These are phyloP conservation scores for Cordyceps javanica DNA, from an alignment of 2,329 filamentous ascomycete genomes.

Conservation along the genomic window DNA sequence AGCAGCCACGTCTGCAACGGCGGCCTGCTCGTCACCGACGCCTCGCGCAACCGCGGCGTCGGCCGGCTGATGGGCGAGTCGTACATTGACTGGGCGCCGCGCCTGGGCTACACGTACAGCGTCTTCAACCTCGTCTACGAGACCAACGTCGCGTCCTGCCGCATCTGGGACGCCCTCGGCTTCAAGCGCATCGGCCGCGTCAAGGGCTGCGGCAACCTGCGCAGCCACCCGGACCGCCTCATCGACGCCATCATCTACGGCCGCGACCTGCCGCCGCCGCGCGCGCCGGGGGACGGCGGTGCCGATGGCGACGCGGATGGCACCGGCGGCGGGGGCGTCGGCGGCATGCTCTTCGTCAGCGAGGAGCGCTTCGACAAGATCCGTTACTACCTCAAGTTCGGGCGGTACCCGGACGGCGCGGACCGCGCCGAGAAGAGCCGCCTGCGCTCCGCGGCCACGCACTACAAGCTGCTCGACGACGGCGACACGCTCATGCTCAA, in stretches of 20 bases:
- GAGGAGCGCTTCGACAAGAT: constrained; percentile 99
- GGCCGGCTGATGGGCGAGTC: constrained; percentile 70
- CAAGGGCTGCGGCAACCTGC: constrained; percentile 62
- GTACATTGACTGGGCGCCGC: constrained; percentile 71
- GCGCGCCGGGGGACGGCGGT: constrained; percentile 13
- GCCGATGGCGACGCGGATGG: constrained; percentile 40
- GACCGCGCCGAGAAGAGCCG: constrained; percentile 94
- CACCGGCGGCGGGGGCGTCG: constrained; percentile 47
- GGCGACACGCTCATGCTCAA: constrained; percentile 89
- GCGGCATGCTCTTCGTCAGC: constrained; percentile 69
- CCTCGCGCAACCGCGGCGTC: constrained; percentile 66
- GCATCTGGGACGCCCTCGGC: constrained; percentile 85
- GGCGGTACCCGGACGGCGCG: constrained; percentile 86
- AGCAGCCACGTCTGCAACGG: constrained; percentile 90
- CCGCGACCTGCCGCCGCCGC: constrained; percentile 44
- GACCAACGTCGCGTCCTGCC: constrained; percentile 83
- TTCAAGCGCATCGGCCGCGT: constrained; percentile 90
- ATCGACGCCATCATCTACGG: constrained; percentile 78
- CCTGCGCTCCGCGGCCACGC: constrained; percentile 84
- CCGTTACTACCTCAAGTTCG: constrained; percentile 91
- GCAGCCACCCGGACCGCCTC: constrained; percentile 60
- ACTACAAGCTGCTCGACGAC: constrained; percentile 77
- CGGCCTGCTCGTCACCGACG: constrained; percentile 69
- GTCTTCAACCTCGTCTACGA: constrained; percentile 95
- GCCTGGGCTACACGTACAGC: constrained; percentile 82